A percentile compares a stretch with the other conserved stretches of the same genome.
phyloP scores from a whole-genome alignment of 2,329 filamentous ascomycete genomes.

The Botrytis pseudocinerea region DNA sequence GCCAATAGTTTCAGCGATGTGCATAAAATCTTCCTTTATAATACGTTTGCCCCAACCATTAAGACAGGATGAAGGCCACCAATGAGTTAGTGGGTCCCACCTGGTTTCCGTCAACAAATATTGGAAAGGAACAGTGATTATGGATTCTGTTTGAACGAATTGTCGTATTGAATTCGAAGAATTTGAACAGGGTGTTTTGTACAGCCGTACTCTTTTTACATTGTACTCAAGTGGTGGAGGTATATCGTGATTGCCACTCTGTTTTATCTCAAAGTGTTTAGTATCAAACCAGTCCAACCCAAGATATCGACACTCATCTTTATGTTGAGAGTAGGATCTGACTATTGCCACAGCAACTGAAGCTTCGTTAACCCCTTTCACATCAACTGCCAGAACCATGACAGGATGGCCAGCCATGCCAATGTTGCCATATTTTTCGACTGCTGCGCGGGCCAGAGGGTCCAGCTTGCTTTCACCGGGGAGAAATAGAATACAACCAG shows the following conservation, averaged over 20 bases:
- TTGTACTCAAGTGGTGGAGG: not conserved
- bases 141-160: not conserved
- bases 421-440: not conserved
- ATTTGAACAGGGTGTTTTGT: not conserved
- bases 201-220: not conserved
- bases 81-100: not conserved
- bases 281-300: slow-evolving; percentile 1
- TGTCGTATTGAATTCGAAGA: not conserved
- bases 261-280: not conserved
- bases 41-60: slow-evolving; percentile 2
- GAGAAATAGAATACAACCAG: slow-evolving; percentile 11
- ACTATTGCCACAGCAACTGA: not conserved
- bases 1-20: not conserved
- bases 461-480: not conserved
- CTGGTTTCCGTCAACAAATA: not conserved
- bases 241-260: no score
- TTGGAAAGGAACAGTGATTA: not conserved
- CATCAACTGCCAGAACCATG: slow-evolving; percentile 4
- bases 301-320: slow-evolving; percentile 3
- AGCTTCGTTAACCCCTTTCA: not conserved
- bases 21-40: not conserved
- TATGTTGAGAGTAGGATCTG: not conserved
- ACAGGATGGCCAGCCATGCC: slow-evolving; percentile 5
- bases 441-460: not conserved
- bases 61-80: slow-evolving; percentile 9